Evolutionary conservation across 2,329 filamentous ascomycete genomes (phyloP).

Genomic region (Aciculosporium take): DNA sequence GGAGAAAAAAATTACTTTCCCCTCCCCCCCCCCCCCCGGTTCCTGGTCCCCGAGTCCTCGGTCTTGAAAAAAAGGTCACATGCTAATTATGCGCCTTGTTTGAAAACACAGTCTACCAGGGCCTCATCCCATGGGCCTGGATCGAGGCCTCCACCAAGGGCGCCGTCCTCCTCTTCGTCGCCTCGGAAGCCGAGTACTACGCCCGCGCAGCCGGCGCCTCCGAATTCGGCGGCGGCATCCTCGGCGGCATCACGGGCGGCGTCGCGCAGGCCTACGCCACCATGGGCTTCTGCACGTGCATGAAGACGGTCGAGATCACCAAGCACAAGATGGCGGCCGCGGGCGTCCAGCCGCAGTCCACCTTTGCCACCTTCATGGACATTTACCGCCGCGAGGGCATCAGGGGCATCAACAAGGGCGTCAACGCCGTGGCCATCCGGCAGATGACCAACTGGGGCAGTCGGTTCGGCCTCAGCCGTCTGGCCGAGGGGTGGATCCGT

Average conservation of each 20-base stretch:
- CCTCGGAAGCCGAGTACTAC: conserved; percentile 94
- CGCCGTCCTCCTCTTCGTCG: conserved; percentile 96
- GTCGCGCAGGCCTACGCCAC: conserved; percentile 97
- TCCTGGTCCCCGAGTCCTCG: not conserved
- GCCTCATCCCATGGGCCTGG: conserved; percentile 99
- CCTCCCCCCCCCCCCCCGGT: conserved; percentile 3
- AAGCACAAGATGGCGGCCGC: conserved; percentile 84
- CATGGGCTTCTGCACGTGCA: conserved; percentile 99
- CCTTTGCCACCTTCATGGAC: conserved; percentile 88
- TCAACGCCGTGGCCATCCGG: conserved; percentile 95
- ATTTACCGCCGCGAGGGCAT: conserved; percentile 95
- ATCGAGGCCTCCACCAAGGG: conserved; percentile 99
- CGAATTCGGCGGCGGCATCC: conserved; percentile 79
- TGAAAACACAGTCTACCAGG: conserved; percentile 91
- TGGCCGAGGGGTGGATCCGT: conserved; percentile 83
- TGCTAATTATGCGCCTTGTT: conserved; percentile 6
- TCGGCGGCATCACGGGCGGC: conserved; percentile 83
- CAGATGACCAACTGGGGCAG: conserved; percentile 99
- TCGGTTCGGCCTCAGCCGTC: conserved; percentile 82
- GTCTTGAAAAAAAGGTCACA: not conserved
- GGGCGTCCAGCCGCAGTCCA: conserved; percentile 75
- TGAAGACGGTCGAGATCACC: conserved; percentile 99
- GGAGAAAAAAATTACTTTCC: not conserved
- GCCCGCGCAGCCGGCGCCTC: conserved; percentile 69
- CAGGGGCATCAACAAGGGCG: conserved; percentile 91